These are phyloP conservation scores for Didymella pinodella DNA, from an alignment of 2,329 filamentous ascomycete genomes.

Conservation along the genomic window DNA sequence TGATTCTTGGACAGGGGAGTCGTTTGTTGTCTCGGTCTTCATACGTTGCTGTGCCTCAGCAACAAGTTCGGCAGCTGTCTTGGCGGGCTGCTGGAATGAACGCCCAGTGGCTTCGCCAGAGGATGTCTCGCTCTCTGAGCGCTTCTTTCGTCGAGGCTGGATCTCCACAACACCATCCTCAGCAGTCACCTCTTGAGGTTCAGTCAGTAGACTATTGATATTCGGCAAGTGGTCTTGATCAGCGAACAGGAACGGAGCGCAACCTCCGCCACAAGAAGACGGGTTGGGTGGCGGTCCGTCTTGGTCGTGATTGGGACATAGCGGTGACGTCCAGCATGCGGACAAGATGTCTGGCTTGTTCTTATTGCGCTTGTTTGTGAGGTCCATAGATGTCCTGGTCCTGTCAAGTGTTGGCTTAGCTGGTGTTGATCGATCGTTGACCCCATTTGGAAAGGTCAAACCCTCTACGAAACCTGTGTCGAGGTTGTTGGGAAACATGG, in stretches of 20 bases:
- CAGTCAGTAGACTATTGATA: constrained; percentile 39
- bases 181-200: constrained; percentile 43
- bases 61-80: constrained; percentile 27
- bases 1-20: constrained; percentile 38
- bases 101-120: constrained; percentile 43
- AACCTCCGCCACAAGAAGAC: constrained; percentile 52
- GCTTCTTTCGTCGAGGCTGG: constrained; percentile 46
- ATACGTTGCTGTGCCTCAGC: constrained; percentile 31
- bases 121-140: constrained; percentile 47
- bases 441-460: constrained; percentile 49
- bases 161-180: constrained; percentile 51
- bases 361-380: constrained; percentile 48
- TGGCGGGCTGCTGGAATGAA: constrained; percentile 31
- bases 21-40: constrained; percentile 46
- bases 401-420: constrained; percentile 28
- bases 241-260: constrained; percentile 52
- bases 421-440: constrained; percentile 33
- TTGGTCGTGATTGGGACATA: constrained; percentile 52
- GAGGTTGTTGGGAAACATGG: constrained; percentile 48
- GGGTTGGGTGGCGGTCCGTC: constrained; percentile 51
- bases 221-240: constrained; percentile 43
- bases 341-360: constrained; percentile 50
- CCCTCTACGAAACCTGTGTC: constrained; percentile 49
- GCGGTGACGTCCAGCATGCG: constrained; percentile 53
- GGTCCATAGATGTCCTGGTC: constrained; percentile 25